Evolutionary conservation across 108 stramenopile genomes (phyloP), one percentile per base, ranked within the genome.

Genomic region (Fragilaria crotonensis): DNA sequence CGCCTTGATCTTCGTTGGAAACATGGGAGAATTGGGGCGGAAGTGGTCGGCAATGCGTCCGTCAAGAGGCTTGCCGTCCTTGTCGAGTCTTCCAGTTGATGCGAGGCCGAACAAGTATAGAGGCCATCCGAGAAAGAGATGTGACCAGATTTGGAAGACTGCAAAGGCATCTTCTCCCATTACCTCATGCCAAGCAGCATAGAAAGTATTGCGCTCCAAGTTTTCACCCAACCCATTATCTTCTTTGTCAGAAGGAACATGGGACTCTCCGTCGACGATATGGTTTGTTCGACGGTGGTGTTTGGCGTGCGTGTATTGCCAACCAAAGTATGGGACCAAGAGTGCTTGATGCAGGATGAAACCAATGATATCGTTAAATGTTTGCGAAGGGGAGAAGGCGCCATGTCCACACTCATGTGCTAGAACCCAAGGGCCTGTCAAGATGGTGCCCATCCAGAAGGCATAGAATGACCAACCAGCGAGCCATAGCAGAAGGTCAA

Each of bases 351-450:
- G 99, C 70, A 95, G 67, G 50, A 99, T 57, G 65, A 87, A 91
- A 52, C 99, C 99, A 45, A 96, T 85, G 33, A 81, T 53, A 74
- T 99, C 95, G 68, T 99, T 99, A 60, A 95, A 81, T 26, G 80
- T 70, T 71, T 97, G 89, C 30, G 68, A 81, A 2, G 86, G 81
- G 17, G 92, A 93, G 64, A 97, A 99, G 57, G 97, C 95, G 44
- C 95, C 95, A 67, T 99, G 99, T 47, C 99, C 99, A 62, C 97
- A 98, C 61, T 99, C 99, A 66, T 99, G 99, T 1, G 93, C 97
- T 1, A 99, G 64, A 25, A 99, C 99, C 99, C 99, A 99, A 25
- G 95, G 95, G 5, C 99, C 97, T 22, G 97, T 98, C 49, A 95
- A 60, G 57, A 97, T 94, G 57, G 90, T 88, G 55, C 99, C 99